Evolutionary conservation across 768 basidiomycete species (phyloP), one percentile per base, ranked within the genome.

Genomic region (Podaxis pistillaris): DNA sequence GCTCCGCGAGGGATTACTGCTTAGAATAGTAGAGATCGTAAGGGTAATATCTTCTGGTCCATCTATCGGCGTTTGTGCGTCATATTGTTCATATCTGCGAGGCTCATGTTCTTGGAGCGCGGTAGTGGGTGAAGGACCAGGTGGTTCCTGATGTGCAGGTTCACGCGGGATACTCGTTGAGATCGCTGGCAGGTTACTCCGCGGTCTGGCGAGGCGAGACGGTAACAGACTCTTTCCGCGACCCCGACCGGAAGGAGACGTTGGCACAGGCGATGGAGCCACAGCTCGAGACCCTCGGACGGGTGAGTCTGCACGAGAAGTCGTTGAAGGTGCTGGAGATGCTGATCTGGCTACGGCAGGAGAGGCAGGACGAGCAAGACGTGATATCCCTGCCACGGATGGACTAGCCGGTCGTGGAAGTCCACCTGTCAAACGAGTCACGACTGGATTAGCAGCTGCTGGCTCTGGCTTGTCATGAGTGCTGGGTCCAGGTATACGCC

Each of bases 21-120:
- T 94, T 53, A 96, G 81, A 57, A 96, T 94, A 62, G 89, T 93
- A 30, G 91, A 94, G 64, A 97, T 96, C 2, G 86, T 88, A 56
- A 93, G 79, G 6, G 89, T 86, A 61, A 94, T 89, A 64, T 87
- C 89, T 61, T 86, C 86, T 7, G 74, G 73, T 58, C 64, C 73
- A 22, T 79, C 77, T 15, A 72, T 49, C 65, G 70, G 73, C 19
- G 74, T 64, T 36, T 67, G 65, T 7, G 74, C 74, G 55, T 81
- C 76, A 19, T 75, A 63, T 11, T 54, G 50, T 7, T 55, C 58
- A 13, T 56, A 22, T 46, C 56, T 56, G 5, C 63, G 52, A 51
- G 60, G 47, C 24, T 61, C 58, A 53, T 51, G 36, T 50, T 24
- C 19, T 30, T 50, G 54, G 52, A 49, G 30, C 22, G 24, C 38